Base-by-base conservation (phyloP, 2,329 filamentous ascomycete species). In the Paecilomyces sp. region DNA sequence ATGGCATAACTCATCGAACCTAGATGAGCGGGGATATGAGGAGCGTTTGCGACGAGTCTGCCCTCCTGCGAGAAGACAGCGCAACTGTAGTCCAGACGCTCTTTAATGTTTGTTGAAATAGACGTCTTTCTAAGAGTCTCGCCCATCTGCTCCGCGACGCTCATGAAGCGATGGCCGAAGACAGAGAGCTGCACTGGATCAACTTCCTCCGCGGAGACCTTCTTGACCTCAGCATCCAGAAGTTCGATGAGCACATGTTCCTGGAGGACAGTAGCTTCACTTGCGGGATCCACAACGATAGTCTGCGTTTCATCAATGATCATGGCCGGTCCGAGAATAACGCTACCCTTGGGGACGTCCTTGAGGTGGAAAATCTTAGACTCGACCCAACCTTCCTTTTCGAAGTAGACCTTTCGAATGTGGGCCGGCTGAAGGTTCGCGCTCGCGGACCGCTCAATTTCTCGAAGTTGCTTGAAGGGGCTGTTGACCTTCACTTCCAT, bases 1-100 rank as follows among this genome's bases (percentile, higher is more conserved):
- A 93, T 89, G 56, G 90, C 92, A 9, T 89, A 92, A n/a, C 88
- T 89, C 90, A 93, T 92, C 55, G 87, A 91, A 30, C 90, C 90
- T 11, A 94, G 78, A 70, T 93, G 90, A 0, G 92, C 89, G 0
- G 90, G 90, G 12, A 94, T 77, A 77, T 94, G 90, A 0, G 90
- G 90, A 18, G 90, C 83, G 62, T 79, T 79, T 5, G 77, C 77
- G 1, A 93, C 90, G 1, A 93, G 78, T 0, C 88, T 89, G 18
- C 90, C 90, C 8, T 85, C 84, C 0, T 86, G 83, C 65, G 92
- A 90, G 64, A 93, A 93, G 1, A 93, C 80, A 30, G 90, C 90
- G 64, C 90, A 94, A 3, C 88, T 92, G 68, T 91, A 94, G 68
- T 94, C 90, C 1, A 93, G 81, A 3, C 90, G 85, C 89, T 93